Evolutionary conservation across 306 rosid genomes (phyloP).

Genomic region (Heteromeles arbutifolia): DNA sequence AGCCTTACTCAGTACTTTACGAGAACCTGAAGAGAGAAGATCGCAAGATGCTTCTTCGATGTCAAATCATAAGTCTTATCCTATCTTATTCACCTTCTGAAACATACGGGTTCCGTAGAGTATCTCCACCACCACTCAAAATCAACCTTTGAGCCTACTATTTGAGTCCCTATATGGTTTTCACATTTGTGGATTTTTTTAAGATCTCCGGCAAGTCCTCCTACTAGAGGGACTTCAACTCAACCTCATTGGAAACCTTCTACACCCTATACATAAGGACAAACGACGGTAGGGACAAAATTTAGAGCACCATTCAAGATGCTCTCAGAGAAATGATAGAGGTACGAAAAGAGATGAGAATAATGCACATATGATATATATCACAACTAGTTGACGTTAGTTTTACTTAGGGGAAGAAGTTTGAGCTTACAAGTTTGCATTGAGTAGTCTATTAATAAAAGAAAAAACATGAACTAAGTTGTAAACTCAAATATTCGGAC

Average conservation of each 20-base stretch:
- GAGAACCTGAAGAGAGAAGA: background rate
- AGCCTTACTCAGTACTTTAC: background rate
- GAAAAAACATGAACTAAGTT: too few species aligned
- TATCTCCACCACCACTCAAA: too few species aligned
- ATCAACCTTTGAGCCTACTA: too few species aligned
- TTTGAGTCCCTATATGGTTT: too few species aligned
- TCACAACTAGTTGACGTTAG: background rate
- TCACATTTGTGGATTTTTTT: too few species aligned
- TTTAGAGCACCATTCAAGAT: too few species aligned
- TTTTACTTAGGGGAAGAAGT: background rate
- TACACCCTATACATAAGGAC: too few species aligned
- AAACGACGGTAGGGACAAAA: too few species aligned
- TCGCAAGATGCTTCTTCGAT: background rate
- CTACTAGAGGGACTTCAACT: too few species aligned
- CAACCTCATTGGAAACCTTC: too few species aligned
- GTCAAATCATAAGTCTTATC: background rate
- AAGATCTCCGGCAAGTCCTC: too few species aligned
- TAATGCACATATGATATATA: background rate
- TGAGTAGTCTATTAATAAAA: too few species aligned
- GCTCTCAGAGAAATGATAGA: background rate
- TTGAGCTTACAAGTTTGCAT: background rate
- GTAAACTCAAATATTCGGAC: background rate
- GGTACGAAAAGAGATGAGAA: background rate
- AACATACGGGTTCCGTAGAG: background rate
- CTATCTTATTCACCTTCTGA: background rate